Percentiles rank a stretch among this genome's conserved stretches.
These are phyloP conservation scores for Tuber microsphaerosporum DNA, from an alignment of 495 filamentous ascomycete species.

Conservation along the genomic window DNA sequence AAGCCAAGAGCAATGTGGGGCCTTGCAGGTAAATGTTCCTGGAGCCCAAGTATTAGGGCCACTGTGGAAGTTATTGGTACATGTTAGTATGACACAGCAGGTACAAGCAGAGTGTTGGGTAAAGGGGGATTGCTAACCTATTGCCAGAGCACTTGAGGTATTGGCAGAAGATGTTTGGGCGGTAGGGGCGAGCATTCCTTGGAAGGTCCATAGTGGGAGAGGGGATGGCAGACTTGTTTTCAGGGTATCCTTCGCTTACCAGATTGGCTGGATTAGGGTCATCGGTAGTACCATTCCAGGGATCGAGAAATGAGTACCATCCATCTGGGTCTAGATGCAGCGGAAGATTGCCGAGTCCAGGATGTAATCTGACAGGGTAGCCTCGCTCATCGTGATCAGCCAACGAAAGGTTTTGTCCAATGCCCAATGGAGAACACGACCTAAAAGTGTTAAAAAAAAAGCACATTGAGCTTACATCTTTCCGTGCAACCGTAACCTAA, in stretches of 20 bases:
- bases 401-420: no score
- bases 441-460: not conserved
- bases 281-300: not conserved
- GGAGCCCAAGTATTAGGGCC: not conserved
- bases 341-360: not conserved
- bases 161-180: no score
- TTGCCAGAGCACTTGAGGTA: no score
- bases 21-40: not conserved
- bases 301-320: not conserved
- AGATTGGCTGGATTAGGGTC: not conserved
- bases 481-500: not conserved
- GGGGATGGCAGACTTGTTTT: not conserved
- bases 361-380: not conserved
- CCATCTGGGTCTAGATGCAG: not conserved
- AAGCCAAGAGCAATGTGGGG: not conserved
- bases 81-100: no score
- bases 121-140: no score
- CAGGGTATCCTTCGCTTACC: not conserved
- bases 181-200: not conserved
- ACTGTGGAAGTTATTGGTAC: not conserved
- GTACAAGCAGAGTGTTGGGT: no score
- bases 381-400: not conserved
- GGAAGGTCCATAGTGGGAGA: not conserved
- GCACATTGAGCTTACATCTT: not conserved
- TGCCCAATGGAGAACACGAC: no score